phyloP scores from a whole-genome alignment of 192 early-diverging fungal species.

The Diversispora epigaea region DNA sequence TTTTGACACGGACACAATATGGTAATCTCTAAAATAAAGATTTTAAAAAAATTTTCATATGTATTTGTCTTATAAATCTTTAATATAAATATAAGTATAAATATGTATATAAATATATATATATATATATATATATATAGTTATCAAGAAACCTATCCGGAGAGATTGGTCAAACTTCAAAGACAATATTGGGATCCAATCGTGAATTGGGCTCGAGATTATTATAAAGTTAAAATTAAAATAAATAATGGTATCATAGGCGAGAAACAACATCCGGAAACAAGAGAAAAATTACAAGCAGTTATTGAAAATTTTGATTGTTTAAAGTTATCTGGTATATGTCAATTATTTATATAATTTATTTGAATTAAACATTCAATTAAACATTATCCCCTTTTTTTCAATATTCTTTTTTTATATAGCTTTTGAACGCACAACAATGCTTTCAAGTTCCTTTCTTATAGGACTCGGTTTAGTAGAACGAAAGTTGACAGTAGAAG shows the following conservation, averaged over 20 bases:
- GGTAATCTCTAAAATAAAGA: conserved; percentile 40
- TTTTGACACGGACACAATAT: conserved; percentile 86
- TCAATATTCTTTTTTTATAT: conserved; percentile 10
- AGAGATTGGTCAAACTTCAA: conserved; percentile 78
- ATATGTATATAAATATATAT: conserved; percentile 19
- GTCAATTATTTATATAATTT: neutral
- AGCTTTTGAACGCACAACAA: conserved; percentile 86
- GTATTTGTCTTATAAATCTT: neutral
- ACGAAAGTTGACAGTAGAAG: conserved; percentile 66
- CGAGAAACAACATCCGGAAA: conserved; percentile 63
- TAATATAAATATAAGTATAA: neutral
- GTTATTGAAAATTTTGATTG: conserved; percentile 60
- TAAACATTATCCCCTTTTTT: neutral
- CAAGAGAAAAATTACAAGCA: conserved; percentile 55
- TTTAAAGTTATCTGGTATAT: conserved; percentile 68
- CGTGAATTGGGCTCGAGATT: conserved; percentile 67
- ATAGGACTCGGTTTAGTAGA: conserved; percentile 88
- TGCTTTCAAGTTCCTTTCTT: conserved; percentile 88
- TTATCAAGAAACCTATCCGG: conserved; percentile 80
- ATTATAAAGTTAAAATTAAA: conserved; percentile 67
- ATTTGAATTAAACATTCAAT: neutral
- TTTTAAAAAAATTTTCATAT: neutral
- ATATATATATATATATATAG: conserved; percentile 29
- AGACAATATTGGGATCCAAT: conserved; percentile 76
- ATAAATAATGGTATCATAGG: conserved; percentile 72